These are phyloP conservation scores for Arachis monticola DNA, from an alignment of 331 rosid species.

Conservation along the genomic window DNA sequence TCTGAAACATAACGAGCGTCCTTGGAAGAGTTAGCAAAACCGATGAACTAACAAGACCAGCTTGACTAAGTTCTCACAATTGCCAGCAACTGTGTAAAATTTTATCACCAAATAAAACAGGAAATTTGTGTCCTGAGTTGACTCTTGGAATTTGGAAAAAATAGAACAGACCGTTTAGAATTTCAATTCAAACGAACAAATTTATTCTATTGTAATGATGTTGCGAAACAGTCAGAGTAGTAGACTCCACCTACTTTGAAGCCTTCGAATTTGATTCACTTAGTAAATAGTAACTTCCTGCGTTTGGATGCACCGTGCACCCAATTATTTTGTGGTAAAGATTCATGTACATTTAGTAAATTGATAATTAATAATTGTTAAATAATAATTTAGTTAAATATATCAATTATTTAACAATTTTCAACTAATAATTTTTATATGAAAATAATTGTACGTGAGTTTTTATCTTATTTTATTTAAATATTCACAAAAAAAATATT, in stretches of 20 bases:
- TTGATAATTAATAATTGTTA: too few relatives aligned
- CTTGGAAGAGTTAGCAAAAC: not conserved
- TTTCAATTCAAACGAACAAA: conserved; percentile 19
- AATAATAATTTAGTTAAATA: too few relatives aligned
- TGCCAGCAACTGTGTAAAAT: conserved; percentile 6
- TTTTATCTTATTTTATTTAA: too few relatives aligned
- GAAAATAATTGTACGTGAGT: too few relatives aligned
- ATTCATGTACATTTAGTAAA: too few relatives aligned
- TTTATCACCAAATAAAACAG: conserved; percentile 7
- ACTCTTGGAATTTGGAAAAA: conserved; percentile 9
- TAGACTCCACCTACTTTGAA: conserved; percentile 22
- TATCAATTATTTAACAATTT: too few relatives aligned
- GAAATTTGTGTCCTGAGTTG: conserved; percentile 19
- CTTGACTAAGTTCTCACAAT: not conserved
- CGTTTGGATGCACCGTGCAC: too few relatives aligned
- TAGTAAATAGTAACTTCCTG: too few relatives aligned
- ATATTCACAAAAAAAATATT: too few relatives aligned
- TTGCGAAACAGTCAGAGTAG: conserved; percentile 4
- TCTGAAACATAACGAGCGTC: too few relatives aligned
- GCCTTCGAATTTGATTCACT: not conserved
- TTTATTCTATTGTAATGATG: not conserved
- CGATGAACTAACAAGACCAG: not conserved
- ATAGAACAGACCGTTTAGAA: not conserved
- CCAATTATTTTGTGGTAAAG: too few relatives aligned
- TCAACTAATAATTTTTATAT: too few relatives aligned